Evolutionary conservation across 2,329 filamentous ascomycete genomes (phyloP).

Genomic region (Colletotrichum musicola): DNA sequence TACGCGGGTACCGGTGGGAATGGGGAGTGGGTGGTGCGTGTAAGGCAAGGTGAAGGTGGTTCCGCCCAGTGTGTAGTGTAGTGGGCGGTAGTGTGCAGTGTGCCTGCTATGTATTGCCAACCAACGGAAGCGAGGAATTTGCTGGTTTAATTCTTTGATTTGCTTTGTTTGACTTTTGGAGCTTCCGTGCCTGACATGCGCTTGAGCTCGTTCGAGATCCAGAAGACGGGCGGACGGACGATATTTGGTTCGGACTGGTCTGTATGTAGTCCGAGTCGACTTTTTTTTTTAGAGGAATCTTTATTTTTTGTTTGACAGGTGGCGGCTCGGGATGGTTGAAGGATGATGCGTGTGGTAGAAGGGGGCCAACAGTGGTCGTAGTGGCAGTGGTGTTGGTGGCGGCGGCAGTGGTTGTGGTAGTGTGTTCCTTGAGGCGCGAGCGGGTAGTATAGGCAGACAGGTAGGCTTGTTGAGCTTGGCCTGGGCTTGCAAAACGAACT

Average conservation of each 20-base stretch:
- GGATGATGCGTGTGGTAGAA: neutral
- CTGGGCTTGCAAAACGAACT: constrained; percentile 32
- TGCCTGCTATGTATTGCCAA: neutral
- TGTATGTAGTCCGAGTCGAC: constrained; percentile 28
- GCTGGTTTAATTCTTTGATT: constrained; percentile 53
- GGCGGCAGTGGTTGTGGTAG: constrained; percentile 5
- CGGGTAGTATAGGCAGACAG: constrained; percentile 6
- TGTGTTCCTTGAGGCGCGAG: neutral
- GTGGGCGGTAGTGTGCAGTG: neutral
- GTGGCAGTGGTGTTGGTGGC: constrained; percentile 10
- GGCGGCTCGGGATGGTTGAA: constrained; percentile 19
- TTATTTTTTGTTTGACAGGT: constrained; percentile 26
- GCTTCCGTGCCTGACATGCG: constrained; percentile 47
- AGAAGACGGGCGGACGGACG: neutral
- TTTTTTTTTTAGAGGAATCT: constrained; percentile 12
- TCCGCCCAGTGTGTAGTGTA: too few relatives aligned
- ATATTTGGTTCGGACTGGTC: constrained; percentile 16
- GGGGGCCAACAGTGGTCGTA: neutral
- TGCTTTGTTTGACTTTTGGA: constrained; percentile 49
- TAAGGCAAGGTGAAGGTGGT: neutral
- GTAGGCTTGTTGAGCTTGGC: neutral
- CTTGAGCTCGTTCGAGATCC: constrained; percentile 36
- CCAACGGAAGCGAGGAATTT: constrained; percentile 61
- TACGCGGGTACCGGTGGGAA: constrained; percentile 22
- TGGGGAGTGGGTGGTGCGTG: constrained; percentile 18